Percentiles rank a stretch among this genome's conserved stretches.
Evolutionary conservation across 106 monocot species (phyloP).

Genomic region (Iris macrosiphon): DNA sequence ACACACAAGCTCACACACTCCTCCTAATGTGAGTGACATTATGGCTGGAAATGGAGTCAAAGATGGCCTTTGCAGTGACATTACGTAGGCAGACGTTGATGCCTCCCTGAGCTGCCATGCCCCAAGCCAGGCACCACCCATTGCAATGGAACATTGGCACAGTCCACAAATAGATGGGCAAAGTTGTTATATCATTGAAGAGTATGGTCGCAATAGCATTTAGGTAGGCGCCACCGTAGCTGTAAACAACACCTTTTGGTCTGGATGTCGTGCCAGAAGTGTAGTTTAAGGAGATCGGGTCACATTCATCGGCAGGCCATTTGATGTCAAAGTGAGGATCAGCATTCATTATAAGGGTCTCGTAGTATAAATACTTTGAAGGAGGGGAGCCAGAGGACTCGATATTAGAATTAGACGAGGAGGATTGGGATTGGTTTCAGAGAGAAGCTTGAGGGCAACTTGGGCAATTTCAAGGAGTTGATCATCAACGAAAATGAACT

Average conservation of each 20-base stretch:
- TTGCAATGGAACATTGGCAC: conserved; percentile 83
- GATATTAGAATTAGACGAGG: conserved; percentile 31
- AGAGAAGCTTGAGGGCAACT: conserved; percentile 37
- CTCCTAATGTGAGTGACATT: conserved; percentile 56
- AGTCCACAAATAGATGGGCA: conserved; percentile 58
- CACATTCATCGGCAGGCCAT: conserved; percentile 63
- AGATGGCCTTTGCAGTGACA: conserved; percentile 39
- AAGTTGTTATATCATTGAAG: conserved; percentile 30
- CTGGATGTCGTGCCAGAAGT: conserved; percentile 70
- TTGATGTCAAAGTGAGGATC: conserved; percentile 33
- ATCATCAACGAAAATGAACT: conserved; percentile 52
- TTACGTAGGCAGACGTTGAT: conserved; percentile 50
- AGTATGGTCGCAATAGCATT: conserved; percentile 45
- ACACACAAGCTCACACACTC: too few species aligned
- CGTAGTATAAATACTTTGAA: conserved; percentile 18
- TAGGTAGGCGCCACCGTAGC: conserved; percentile 52
- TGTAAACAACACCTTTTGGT: conserved; percentile 64
- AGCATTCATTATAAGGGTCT: conserved; percentile 19
- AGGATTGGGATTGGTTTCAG: conserved; percentile 3
- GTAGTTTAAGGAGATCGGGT: conserved; percentile 60
- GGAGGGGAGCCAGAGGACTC: conserved; percentile 10
- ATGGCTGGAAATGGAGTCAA: conserved; percentile 25
- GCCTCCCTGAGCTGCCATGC: conserved; percentile 61
- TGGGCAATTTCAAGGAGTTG: conserved; percentile 31
- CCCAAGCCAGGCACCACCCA: conserved; percentile 66